phyloP scores from a whole-genome alignment of 2,329 filamentous ascomycete species.

The Cryphonectria radicalis region DNA sequence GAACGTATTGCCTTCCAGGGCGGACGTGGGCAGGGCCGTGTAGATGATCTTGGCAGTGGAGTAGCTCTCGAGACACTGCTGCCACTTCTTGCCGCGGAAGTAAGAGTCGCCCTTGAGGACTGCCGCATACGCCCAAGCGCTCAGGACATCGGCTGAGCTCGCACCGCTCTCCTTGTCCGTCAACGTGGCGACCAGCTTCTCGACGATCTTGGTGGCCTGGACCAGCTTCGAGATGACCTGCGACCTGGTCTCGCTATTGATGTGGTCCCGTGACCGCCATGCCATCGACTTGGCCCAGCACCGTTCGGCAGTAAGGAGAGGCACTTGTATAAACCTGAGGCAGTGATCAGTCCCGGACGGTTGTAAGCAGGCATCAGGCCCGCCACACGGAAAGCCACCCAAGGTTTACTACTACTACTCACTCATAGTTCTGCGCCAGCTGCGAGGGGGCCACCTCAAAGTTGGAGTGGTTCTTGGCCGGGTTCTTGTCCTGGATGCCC shows the following conservation, averaged over 20 bases:
- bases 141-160: constrained; percentile 72
- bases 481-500: constrained; percentile 80
- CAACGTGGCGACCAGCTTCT: constrained; percentile 69
- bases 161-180: constrained; percentile 69
- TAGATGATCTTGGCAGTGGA: constrained; percentile 83
- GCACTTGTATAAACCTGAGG: constrained; percentile 72
- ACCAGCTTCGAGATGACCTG: constrained; percentile 88
- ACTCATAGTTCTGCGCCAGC: constrained; percentile 77
- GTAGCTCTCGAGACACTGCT: constrained; percentile 74
- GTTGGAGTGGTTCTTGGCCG: constrained; percentile 81
- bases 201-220: constrained; percentile 76
- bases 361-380: background rate
- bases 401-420: constrained; percentile 39
- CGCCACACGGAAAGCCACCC: background rate
- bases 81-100: constrained; percentile 90
- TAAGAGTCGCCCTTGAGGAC: constrained; percentile 76
- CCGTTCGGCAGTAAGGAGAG: constrained; percentile 84
- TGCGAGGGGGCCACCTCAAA: constrained; percentile 73
- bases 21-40: constrained; percentile 67
- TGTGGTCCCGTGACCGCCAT: constrained; percentile 92
- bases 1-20: constrained; percentile 73
- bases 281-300: constrained; percentile 82
- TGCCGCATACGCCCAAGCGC: constrained; percentile 82
- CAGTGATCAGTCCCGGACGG: constrained; percentile 12
- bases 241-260: constrained; percentile 77